These are phyloP conservation scores for Penicillium lagena DNA, from an alignment of 495 filamentous ascomycete genomes.

Conservation along the genomic window DNA sequence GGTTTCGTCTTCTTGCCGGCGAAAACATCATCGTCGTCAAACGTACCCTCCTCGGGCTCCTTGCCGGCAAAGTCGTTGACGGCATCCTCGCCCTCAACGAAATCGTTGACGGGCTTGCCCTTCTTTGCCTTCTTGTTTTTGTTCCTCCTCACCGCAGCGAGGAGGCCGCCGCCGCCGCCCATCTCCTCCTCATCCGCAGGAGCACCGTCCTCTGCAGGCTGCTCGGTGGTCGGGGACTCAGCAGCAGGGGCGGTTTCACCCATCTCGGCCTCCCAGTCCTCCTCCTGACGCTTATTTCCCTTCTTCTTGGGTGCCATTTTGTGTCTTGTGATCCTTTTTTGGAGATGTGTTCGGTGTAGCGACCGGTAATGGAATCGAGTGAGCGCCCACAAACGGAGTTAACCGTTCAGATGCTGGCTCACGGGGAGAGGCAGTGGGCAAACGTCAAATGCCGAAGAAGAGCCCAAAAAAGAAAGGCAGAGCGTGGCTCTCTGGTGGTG, in stretches of 20 bases:
- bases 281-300: slow-evolving; percentile 76
- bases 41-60: slow-evolving; percentile 73
- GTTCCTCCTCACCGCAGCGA: slow-evolving; percentile 84
- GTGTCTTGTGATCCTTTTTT: slow-evolving; percentile 2
- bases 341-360: slow-evolving; percentile 6
- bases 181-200: slow-evolving; percentile 42
- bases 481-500: slow-evolving; percentile 4
- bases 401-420: slow-evolving; percentile 22
- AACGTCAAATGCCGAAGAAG: not conserved
- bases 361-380: slow-evolving; percentile 10
- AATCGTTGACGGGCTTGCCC: slow-evolving; percentile 65
- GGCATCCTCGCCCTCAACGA: slow-evolving; percentile 65
- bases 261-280: slow-evolving; percentile 96
- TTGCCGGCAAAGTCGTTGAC: slow-evolving; percentile 54
- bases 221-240: slow-evolving; percentile 41
- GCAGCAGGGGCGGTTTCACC: slow-evolving; percentile 63
- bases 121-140: slow-evolving; percentile 91
- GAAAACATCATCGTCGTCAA: slow-evolving; percentile 79
- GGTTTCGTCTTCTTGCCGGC: slow-evolving; percentile 62
- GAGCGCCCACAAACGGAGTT: slow-evolving; percentile 26
- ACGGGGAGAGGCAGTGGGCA: no score
- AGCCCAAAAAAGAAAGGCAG: slow-evolving; percentile 13
- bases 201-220: slow-evolving; percentile 24
- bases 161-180: slow-evolving; percentile 62
- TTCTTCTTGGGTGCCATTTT: slow-evolving; percentile 92